Percentiles rank a stretch among this genome's conserved stretches.
These are phyloP conservation scores for Aspergillus eucalypticola DNA, from an alignment of 2,329 filamentous ascomycete species.

Conservation along the genomic window DNA sequence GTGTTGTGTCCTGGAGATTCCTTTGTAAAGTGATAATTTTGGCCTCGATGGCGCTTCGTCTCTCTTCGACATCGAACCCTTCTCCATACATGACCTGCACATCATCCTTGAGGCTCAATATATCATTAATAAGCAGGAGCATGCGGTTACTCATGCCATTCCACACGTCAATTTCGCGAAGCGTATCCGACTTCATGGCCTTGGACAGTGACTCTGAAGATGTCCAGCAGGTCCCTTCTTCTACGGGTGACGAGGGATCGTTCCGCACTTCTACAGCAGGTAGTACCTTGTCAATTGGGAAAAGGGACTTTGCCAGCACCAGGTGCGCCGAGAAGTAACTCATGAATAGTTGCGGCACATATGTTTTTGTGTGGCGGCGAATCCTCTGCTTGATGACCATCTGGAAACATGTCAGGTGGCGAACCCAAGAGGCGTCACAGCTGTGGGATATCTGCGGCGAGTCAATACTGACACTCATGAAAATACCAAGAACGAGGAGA, in stretches of 20 bases:
- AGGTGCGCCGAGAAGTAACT: constrained; percentile 4
- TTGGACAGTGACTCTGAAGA: background rate
- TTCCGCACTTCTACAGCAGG: background rate
- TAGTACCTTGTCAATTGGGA: background rate
- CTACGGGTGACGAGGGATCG: background rate
- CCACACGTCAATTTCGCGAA: constrained; percentile 1
- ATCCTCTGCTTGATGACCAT: constrained; percentile 3
- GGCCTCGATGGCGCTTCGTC: background rate
- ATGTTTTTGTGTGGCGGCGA: background rate
- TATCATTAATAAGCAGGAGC: constrained; percentile 5
- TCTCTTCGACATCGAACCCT: background rate
- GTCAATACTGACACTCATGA: background rate
- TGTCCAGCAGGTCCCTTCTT: background rate
- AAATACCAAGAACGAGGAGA: background rate
- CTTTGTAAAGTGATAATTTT: background rate
- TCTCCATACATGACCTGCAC: background rate
- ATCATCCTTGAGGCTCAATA: background rate
- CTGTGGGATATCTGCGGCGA: constrained; percentile 3
- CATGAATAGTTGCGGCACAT: background rate
- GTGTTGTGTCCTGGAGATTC: background rate
- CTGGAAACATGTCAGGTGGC: constrained; percentile 9
- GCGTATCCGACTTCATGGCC: background rate
- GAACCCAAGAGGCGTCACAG: constrained; percentile 7
- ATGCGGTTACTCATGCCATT: constrained; percentile 1
- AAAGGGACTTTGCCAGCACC: constrained; percentile 2